Conservation (phyloP, 78 protist genomes). For the Cavenderia fasciculata region DNA sequence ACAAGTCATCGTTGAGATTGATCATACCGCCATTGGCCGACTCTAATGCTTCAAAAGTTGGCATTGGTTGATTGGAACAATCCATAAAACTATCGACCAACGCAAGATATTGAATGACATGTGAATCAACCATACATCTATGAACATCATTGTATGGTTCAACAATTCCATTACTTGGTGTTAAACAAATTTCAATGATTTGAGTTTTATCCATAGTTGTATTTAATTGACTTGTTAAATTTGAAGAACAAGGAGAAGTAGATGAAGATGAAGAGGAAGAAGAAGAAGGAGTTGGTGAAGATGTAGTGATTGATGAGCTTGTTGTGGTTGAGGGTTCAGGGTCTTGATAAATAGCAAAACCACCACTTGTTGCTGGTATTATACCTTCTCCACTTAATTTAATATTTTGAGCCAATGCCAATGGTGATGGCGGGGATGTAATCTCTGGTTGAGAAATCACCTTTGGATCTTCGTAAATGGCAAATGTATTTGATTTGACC, state of each 20-base stretch:
- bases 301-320: not conserved
- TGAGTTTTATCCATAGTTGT: not conserved
- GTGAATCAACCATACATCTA: not conserved
- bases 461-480: not conserved
- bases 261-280: not conserved
- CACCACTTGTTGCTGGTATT: not conserved
- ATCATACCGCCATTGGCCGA: not conserved
- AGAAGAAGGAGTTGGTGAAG: not conserved
- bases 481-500: not conserved
- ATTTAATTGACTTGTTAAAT: too few species aligned
- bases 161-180: not conserved
- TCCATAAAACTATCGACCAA: not conserved
- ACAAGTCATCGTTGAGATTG: not conserved
- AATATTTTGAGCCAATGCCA: not conserved
- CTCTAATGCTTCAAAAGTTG: too few species aligned
- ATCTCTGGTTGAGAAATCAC: not conserved
- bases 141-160: slow-evolving; percentile 12
- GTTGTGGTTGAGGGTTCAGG: not conserved
- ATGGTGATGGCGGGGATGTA: not conserved
- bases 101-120: not conserved
- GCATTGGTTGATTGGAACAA: not conserved
- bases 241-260: not conserved
- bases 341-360: slow-evolving; percentile 6
- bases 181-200: not conserved
- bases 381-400: not conserved